Evolutionary conservation across 441 rosid species (phyloP), one percentile per base, ranked within the genome.

Genomic region (Geranium incanum): DNA sequence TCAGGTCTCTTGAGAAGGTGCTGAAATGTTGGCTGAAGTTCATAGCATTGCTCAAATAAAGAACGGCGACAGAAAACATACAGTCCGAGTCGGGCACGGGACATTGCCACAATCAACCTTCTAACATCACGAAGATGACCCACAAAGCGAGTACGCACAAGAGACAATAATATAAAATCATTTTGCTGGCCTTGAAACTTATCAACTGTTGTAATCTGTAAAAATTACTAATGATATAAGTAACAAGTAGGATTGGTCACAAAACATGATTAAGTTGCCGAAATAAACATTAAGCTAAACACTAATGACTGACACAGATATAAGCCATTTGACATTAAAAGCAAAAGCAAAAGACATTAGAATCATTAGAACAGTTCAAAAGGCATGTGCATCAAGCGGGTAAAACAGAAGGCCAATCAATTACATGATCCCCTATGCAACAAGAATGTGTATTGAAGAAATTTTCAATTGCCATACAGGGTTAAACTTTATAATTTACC

Each of bases 131-230:
- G 98, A 70, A 95, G 88, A 84, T 92, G 99, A 71, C 99, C 99
- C 37, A 95, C 99, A 78, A 90, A 95, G 72, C 97, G 96, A 70
- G 96, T 88, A 7, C 97, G 96, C 64, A 95, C 97, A 50, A 95
- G 98, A 77, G 99, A 95, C 36, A 93, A 85, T 84, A 95, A 85
- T 36, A 91, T 88, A 68, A 95, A 85, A 76, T 93, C 98, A 79
- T 95, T 95, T 75, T 95, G 99, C 79, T 95, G 99, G 36, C 99
- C 99, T 84, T 95, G 98, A 84, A 95, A 95, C 84, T 95, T 95
- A 79, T 95, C 99, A 67, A 95, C 99, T 3, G 99, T 95, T 2
- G 99, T 79, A 68, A 95, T 91, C 99, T 95, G 87, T 28, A 60
- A 75, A 78, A 18, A 71, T 67, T 62, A 66, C 43, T 48, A 52